phyloP scores from a whole-genome alignment of 1,139 yeast genomes.

The Pichia sp. region DNA sequence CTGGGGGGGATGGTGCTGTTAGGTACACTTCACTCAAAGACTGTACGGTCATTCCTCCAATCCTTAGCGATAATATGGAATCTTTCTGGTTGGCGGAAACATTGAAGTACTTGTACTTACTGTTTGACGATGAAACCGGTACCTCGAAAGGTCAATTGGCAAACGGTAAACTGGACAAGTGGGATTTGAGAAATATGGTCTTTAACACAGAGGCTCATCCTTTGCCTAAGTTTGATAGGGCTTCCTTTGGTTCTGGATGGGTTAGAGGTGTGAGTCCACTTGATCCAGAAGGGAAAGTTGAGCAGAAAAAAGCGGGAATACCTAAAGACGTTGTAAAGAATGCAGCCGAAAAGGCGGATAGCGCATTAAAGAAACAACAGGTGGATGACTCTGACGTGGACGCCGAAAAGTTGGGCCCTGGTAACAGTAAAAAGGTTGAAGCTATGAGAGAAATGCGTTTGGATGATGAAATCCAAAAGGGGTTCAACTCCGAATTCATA shows the following conservation, averaged over 20 bases:
- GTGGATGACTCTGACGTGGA: background rate
- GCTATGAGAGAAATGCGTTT: conserved; percentile 8
- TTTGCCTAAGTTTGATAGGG: conserved; percentile 64
- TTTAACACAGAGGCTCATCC: conserved; percentile 95
- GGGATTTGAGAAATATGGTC: conserved; percentile 43
- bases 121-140: conserved; percentile 63
- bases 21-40: conserved; percentile 67
- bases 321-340: conserved; percentile 2
- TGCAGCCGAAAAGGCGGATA: conserved; percentile 1
- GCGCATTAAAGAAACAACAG: background rate
- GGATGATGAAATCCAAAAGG: conserved; percentile 5
- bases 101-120: conserved; percentile 75
- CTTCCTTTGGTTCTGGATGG: conserved; percentile 65
- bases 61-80: conserved; percentile 70
- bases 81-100: conserved; percentile 96
- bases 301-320: conserved; percentile 12
- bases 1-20: conserved; percentile 43
- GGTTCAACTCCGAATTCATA: background rate
- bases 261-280: conserved; percentile 17
- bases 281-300: background rate
- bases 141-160: conserved; percentile 7
- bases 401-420: background rate
- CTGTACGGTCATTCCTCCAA: conserved; percentile 53
- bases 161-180: conserved; percentile 39
- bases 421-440: conserved; percentile 4